Conservation (phyloP, 768 basidiomycete genomes). For the Hysterangium stoloniferum region DNA sequence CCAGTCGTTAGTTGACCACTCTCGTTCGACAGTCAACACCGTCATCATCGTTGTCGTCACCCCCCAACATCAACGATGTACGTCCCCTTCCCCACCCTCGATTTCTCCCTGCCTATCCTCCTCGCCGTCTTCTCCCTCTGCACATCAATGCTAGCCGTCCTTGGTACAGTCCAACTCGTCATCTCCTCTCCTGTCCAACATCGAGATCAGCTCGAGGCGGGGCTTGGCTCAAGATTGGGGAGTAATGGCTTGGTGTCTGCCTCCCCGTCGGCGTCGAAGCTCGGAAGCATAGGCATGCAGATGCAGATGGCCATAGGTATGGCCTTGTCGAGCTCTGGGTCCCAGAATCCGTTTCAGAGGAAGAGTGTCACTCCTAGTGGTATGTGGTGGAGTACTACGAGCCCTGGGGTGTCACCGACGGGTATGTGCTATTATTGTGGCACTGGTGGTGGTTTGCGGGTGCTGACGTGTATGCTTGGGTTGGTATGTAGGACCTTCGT, state of each 20-base stretch:
- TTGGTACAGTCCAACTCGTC: conserved; percentile 10
- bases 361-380: conserved; percentile 10
- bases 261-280: too few relatives aligned
- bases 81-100: too few relatives aligned
- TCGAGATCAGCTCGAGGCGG: too few relatives aligned
- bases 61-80: too few relatives aligned
- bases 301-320: not conserved
- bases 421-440: not conserved
- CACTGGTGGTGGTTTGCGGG: not conserved
- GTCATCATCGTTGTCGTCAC: too few relatives aligned
- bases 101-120: conserved; percentile 10
- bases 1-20: too few relatives aligned
- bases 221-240: too few relatives aligned
- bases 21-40: too few relatives aligned
- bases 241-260: too few relatives aligned
- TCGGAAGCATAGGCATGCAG: not conserved
- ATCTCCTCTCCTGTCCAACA: not conserved
- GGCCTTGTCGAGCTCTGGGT: not conserved
- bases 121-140: conserved; percentile 8
- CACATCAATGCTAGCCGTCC: conserved; percentile 11
- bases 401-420: conserved; percentile 8
- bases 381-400: conserved; percentile 2
- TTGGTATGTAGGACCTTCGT: conserved; percentile 2
- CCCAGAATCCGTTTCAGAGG: conserved; percentile 1
- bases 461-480: too few relatives aligned